A percentile compares a stretch with the other conserved stretches of the same genome.
Conservation (phyloP, 192 early-diverging fungal genomes). For the Backusella macrospora region DNA sequence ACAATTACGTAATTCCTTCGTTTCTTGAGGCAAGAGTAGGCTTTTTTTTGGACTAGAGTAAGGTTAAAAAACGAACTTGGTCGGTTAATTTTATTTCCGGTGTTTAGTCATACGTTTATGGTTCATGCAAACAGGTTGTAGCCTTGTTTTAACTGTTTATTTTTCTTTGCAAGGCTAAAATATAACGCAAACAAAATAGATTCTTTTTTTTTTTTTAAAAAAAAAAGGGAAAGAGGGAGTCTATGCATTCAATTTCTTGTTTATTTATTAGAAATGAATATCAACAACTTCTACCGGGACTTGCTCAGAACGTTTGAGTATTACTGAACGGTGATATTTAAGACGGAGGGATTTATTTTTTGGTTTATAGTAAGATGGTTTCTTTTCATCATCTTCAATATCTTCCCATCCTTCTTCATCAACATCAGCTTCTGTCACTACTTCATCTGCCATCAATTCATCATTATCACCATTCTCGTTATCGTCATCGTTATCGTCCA, state of each 20-base stretch:
- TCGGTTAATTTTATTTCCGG: too few relatives aligned
- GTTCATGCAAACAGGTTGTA: too few relatives aligned
- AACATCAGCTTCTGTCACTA: neutral
- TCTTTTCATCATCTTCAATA: slow-evolving; percentile 2
- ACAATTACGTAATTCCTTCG: too few relatives aligned
- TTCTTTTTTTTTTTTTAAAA: too few relatives aligned
- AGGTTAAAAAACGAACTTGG: too few relatives aligned
- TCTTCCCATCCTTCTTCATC: neutral
- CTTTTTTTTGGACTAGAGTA: too few relatives aligned
- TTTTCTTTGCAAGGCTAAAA: too few relatives aligned
- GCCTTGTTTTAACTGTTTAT: too few relatives aligned
- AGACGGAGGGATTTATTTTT: neutral
- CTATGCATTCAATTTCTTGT: neutral
- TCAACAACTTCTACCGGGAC: slow-evolving; percentile 18
- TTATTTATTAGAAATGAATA: slow-evolving; percentile 2
- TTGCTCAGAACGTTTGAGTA: neutral
- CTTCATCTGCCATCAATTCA: neutral
- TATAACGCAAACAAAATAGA: too few relatives aligned
- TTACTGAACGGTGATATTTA: neutral
- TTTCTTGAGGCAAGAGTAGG: too few relatives aligned
- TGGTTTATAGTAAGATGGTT: neutral
- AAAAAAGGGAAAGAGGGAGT: neutral
- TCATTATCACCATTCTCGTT: neutral
- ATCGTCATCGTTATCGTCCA: slow-evolving; percentile 1
- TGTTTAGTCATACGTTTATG: too few relatives aligned